Evolutionary conservation across 306 rosid genomes (phyloP).

Genomic region (Styphnolobium japonicum): DNA sequence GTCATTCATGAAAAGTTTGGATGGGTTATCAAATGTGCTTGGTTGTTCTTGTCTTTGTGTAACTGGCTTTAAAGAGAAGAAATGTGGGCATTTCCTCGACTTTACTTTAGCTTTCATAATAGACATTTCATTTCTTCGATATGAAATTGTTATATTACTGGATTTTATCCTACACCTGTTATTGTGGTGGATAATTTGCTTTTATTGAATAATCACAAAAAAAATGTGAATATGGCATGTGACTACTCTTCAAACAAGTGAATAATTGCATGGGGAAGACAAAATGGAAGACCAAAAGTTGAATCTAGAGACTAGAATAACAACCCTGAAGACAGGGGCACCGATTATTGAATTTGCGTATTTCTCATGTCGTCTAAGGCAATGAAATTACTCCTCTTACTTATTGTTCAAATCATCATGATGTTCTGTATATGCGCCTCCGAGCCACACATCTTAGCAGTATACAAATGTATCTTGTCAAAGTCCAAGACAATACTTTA

Average conservation of each 20-base stretch:
- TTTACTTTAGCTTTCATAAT: neutral
- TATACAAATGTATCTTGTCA: neutral
- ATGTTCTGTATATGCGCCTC: constrained; percentile 3
- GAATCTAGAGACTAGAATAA: constrained; percentile 2
- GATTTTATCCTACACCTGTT: neutral
- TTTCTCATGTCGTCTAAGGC: neutral
- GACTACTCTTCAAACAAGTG: neutral
- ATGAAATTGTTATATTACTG: neutral
- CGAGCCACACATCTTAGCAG: neutral
- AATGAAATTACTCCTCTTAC: constrained; percentile 1
- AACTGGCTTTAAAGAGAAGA: neutral
- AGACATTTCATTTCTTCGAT: neutral
- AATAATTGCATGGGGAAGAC: neutral
- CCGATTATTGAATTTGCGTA: constrained; percentile 11
- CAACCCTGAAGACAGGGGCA: neutral
- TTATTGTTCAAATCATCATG: constrained; percentile 7
- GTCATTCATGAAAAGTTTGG: neutral
- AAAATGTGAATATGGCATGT: constrained; percentile 4
- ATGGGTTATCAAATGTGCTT: neutral
- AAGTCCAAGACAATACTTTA: neutral
- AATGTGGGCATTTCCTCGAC: neutral
- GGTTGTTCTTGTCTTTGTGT: neutral
- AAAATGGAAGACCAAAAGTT: constrained; percentile 1
- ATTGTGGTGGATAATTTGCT: constrained; percentile 8
- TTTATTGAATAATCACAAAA: neutral